Conservation (phyloP, 225 moss, liverwort and hornwort genomes). For the Lunularia cruciata region DNA sequence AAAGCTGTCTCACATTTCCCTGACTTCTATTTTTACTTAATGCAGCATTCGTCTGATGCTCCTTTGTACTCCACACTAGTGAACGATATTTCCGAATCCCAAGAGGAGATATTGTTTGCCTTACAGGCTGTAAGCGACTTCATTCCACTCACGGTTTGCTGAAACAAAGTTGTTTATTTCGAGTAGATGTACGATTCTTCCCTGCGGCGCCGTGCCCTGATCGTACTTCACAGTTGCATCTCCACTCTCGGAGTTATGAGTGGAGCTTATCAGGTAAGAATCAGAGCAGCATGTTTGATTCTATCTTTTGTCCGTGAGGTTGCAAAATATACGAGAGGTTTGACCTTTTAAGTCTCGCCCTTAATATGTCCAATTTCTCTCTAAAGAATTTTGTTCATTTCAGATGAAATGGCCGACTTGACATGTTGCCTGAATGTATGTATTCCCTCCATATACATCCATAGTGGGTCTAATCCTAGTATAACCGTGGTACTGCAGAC, state of each 20-base stretch:
- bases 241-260: constrained; percentile 93
- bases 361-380: too few relatives aligned
- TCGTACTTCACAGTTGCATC: constrained; percentile 82
- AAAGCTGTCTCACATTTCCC: background rate
- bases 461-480: background rate
- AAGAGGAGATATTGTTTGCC: too few relatives aligned
- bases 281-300: too few relatives aligned
- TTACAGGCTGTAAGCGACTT: too few relatives aligned
- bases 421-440: background rate
- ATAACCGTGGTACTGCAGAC: constrained; percentile 35
- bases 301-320: background rate
- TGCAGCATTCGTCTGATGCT: background rate
- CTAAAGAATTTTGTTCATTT: background rate
- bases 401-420: background rate
- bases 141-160: too few relatives aligned
- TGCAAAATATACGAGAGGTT: background rate
- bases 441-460: background rate
- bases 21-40: background rate
- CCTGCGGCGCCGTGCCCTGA: constrained; percentile 77
- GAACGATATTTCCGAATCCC: too few relatives aligned
- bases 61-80: too few relatives aligned
- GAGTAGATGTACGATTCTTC: constrained; percentile 75
- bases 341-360: background rate
- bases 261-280: constrained; percentile 67
- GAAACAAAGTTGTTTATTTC: background rate